Base-by-base conservation (phyloP, 2,329 filamentous ascomycete genomes). In the Phialocephala subalpina region DNA sequence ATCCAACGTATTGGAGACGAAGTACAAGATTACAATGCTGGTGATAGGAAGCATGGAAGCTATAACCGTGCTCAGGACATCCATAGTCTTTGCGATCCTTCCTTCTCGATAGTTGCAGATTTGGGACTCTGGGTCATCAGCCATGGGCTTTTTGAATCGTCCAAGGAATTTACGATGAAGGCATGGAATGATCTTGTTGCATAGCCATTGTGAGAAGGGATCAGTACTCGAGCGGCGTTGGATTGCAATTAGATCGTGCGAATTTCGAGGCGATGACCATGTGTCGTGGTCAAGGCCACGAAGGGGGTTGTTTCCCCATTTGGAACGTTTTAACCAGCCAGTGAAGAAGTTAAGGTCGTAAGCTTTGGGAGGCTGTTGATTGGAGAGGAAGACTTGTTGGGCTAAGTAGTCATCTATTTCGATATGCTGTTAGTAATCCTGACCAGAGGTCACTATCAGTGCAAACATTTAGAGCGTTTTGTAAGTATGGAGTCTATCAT, bases 21-120 rank as follows among this genome's bases (percentile, higher is more conserved):
- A 58, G 25, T 65, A 70, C 25, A 72, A 58, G 16, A 62, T 63
- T n/a, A 68, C 56, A 33, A 70, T 70, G 16, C 68, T 57, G 18
- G 67, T 52, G 22, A 71, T 53, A 7, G 69, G 65, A n/a, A 72
- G 42, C 14, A 69, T 22, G 1, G 66, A 65, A 7, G 69, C 52
- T n/a, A 64, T 12, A 7, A 66, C 57, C 3, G 60, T 64, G 11
- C 47, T 57, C 20, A 62, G 33, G 8, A 45, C 18, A 1, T 49
- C 55, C 1, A 47, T 56, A 25, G 18, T 56, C 22, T 35, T 62
- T 7, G n/a, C 35, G 22, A 62, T n/a, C 7, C 18, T 52, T 14
- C 16, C 29, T 5, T 56, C 36, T 11, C 55, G 14, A 12, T 62
- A 62, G 8, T 49, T 56, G 16, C 25, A 33, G 8, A 62, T 62